Base-by-base conservation (phyloP, 2,329 filamentous ascomycete genomes). In the Endocalyx cinctus region DNA sequence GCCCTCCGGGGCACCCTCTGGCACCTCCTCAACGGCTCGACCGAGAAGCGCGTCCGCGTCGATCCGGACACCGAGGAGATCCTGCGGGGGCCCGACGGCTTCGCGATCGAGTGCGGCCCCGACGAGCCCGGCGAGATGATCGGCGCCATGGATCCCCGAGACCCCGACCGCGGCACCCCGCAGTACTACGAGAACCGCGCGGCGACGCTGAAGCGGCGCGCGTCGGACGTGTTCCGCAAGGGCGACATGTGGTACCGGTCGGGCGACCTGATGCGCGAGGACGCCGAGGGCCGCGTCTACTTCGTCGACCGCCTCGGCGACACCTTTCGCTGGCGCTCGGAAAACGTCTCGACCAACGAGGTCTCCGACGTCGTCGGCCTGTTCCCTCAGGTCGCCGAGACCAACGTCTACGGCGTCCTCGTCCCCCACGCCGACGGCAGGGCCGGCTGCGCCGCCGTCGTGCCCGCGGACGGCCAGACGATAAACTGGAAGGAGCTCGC, bases 121-220 rank as follows among this genome's bases (percentile, higher is more conserved):
- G 83, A 82, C 46, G 75, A 79, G 20, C 66, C 77, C 18, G 84
- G 84, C 10, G 84, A 84, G 18, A 82, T 87, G 55, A 80, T 89
- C 6, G 57, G 86, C 26, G 73, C 84, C 13, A 60, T 57, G 20
- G 39, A 55, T 29, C 42, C 66, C 0, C 62, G 77, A 11, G 69
- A 74, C 0, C 62, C 68, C 19, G 69, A 75, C 32, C 83, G 79
- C 48, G 69, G 73, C 16, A 39, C 38, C 11, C 51, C 52, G 1
- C 81, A 81, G 2, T 88, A 88, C 55, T 82, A 74, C 28, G 38
- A 42, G 60, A 72, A 76, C 51, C 66, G 70, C 0, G 67, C 72
- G 14, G 84, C 83, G 0, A 84, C 81, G 0, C 54, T 65, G 15
- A 79, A 78, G 57, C 83, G 84, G 46, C 74, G 79, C 29, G 58